Evolutionary conservation across 371 early-diverging fungal species (phyloP), one percentile per base, ranked within the genome.

Genomic region (Entomophthora muscae): DNA sequence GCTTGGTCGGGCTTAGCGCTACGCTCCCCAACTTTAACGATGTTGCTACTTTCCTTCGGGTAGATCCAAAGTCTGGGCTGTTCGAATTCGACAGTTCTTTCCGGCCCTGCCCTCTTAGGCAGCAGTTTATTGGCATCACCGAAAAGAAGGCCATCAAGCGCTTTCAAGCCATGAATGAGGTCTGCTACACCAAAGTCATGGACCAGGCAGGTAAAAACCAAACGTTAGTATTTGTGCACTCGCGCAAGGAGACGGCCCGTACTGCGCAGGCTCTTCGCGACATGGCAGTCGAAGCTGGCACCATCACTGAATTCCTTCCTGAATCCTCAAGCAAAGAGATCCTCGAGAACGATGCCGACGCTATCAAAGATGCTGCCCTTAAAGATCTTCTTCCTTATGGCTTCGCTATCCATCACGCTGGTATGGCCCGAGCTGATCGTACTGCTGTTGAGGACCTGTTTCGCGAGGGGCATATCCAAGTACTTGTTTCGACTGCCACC

Each of bases 331-430:
- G 83, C 67, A 80, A 88, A 27, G 93, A 93, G 75, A 84, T 93
- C 66, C 73, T 91, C 64, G 82, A 82, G 63, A 79, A 81, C 5
- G 93, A 92, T 73, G 89, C 92, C 0, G 84, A 76, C 28, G 79
- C 80, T 2, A 84, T 82, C 52, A 86, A 85, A 68, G 91, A 94
- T 75, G 69, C 75, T 17, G 88, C 89, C 59, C 74, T 95, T 61
- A 79, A 85, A 67, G 94, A 96, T 24, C 72, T 98, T 5, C 72
- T 95, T 23, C 93, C 93, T 31, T 93, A 89, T 71, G 98, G 97
- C 56, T 85, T 99, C 66, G 99, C 86, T 57, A 86, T 94, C 63
- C 99, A 99, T 80, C 98, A 99, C 76, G 99, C 99, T 23, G 99
- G 99, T 59, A 91, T 99, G 91, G 82, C 83, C 3, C 84, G 98